Evolutionary conservation across 2,329 filamentous ascomycete genomes (phyloP).

Genomic region (Aspergillus oerlinghausenensis): DNA sequence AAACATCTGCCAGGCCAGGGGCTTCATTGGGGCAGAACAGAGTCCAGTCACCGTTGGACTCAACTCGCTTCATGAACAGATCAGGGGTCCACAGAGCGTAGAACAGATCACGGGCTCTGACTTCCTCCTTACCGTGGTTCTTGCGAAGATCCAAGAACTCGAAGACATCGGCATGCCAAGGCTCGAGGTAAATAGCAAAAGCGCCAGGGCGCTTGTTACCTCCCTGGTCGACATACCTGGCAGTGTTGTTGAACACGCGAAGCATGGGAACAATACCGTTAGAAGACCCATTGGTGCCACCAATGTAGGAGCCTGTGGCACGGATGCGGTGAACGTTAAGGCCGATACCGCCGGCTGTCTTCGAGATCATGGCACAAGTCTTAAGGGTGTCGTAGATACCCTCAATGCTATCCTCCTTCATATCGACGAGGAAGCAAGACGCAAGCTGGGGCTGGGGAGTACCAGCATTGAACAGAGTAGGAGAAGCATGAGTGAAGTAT

Average conservation of each 20-base stretch:
- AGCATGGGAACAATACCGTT: constrained; percentile 98
- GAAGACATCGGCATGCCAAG: constrained; percentile 97
- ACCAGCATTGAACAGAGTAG: constrained; percentile 95
- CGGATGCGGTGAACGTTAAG: constrained; percentile 95
- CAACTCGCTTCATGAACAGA: constrained; percentile 99
- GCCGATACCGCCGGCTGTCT: constrained; percentile 97
- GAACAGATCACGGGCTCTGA: constrained; percentile 95
- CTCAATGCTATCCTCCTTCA: constrained; percentile 99
- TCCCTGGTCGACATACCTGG: constrained; percentile 96
- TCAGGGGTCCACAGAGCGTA: constrained; percentile 97
- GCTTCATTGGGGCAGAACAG: constrained; percentile 98
- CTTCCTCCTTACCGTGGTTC: constrained; percentile 98
- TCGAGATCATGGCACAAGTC: constrained; percentile 99
- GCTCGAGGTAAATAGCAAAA: constrained; percentile 98
- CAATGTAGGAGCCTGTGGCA: constrained; percentile 96
- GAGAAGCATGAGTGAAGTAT: constrained; percentile 96
- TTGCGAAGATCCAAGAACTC: constrained; percentile 96
- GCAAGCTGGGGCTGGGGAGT: constrained; percentile 92
- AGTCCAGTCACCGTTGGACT: constrained; percentile 95
- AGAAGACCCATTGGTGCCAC: constrained; percentile 94
- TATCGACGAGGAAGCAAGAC: constrained; percentile 98
- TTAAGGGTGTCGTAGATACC: constrained; percentile 99
- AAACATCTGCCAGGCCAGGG: constrained; percentile 89
- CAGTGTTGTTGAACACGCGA: constrained; percentile 98
- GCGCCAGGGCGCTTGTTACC: constrained; percentile 98